Conservation (phyloP, 202 grass and related monocot genomes). For the Schoenoplectus tabernaemontani region DNA sequence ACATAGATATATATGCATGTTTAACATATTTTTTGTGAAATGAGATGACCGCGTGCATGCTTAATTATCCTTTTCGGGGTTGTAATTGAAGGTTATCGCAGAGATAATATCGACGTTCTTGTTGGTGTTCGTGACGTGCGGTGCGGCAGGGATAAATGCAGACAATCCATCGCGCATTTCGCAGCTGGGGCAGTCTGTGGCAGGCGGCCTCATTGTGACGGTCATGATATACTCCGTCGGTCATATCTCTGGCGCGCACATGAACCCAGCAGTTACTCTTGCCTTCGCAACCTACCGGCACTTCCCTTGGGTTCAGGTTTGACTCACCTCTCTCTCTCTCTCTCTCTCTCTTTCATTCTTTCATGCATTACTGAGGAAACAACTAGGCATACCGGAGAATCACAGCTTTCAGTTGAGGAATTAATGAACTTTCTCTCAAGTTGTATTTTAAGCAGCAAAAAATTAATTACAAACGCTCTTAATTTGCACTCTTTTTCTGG, state of each 20-base stretch:
- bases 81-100: constrained; percentile 48
- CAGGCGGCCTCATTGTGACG: constrained; percentile 84
- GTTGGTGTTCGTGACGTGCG: constrained; percentile 84
- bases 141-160: constrained; percentile 48
- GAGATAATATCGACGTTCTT: constrained; percentile 83
- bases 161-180: constrained; percentile 40
- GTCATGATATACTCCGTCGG: constrained; percentile 98
- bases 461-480: neutral
- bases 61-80: neutral
- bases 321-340: neutral
- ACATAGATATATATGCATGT: neutral
- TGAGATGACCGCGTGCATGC: neutral
- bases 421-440: neutral
- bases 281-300: constrained; percentile 76
- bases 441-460: neutral
- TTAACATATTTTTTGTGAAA: neutral
- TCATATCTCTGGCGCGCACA: constrained; percentile 97
- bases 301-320: constrained; percentile 96
- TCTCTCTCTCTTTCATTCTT: neutral
- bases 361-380: constrained; percentile 2
- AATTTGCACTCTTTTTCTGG: neutral
- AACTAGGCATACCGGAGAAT: neutral
- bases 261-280: constrained; percentile 95
- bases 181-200: constrained; percentile 84
- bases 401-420: constrained; percentile 1